Percentiles rank a stretch among this genome's conserved stretches.
phyloP scores from a whole-genome alignment of 768 basidiomycete species.

The Mycena galericulata region DNA sequence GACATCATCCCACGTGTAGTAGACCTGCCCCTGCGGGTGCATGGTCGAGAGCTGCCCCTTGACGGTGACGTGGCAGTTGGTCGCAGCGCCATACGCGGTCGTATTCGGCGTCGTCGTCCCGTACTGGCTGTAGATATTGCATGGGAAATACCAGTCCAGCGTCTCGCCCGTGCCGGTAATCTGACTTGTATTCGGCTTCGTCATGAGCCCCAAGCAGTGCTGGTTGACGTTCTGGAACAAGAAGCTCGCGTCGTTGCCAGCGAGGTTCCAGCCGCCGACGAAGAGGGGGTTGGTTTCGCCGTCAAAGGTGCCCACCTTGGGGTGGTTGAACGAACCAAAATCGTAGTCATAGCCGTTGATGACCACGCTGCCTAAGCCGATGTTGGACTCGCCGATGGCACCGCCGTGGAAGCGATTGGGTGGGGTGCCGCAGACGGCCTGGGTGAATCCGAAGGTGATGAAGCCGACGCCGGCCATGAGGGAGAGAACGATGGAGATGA shows the following conservation, averaged over 20 bases:
- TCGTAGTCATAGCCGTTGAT: constrained; percentile 97
- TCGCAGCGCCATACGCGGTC: constrained; percentile 72
- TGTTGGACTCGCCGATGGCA: constrained; percentile 72
- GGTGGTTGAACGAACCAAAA: constrained; percentile 88
- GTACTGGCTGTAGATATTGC: constrained; percentile 88
- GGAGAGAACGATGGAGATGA: constrained; percentile 80
- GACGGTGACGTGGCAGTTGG: constrained; percentile 78
- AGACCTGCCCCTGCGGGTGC: constrained; percentile 83
- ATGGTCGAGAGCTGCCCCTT: constrained; percentile 62
- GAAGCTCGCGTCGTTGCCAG: constrained; percentile 92
- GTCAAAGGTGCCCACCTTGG: constrained; percentile 77
- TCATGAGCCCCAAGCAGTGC: constrained; percentile 84
- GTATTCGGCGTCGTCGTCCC: constrained; percentile 71
- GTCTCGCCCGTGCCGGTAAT: constrained; percentile 72
- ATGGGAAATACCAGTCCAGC: constrained; percentile 98
- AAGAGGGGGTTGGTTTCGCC: constrained; percentile 88
- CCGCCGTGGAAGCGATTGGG: constrained; percentile 87
- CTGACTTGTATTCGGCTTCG: constrained; percentile 67
- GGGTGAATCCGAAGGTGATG: constrained; percentile 98
- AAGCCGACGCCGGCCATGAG: constrained; percentile 97
- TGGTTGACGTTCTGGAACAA: constrained; percentile 94
- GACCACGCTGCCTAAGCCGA: constrained; percentile 86
- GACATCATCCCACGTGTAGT: constrained; percentile 93
- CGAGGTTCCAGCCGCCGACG: constrained; percentile 78
- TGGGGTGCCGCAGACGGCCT: constrained; percentile 91